Base-by-base conservation (phyloP, 495 filamentous ascomycete species). In the Hyaloscypha bicolor region DNA sequence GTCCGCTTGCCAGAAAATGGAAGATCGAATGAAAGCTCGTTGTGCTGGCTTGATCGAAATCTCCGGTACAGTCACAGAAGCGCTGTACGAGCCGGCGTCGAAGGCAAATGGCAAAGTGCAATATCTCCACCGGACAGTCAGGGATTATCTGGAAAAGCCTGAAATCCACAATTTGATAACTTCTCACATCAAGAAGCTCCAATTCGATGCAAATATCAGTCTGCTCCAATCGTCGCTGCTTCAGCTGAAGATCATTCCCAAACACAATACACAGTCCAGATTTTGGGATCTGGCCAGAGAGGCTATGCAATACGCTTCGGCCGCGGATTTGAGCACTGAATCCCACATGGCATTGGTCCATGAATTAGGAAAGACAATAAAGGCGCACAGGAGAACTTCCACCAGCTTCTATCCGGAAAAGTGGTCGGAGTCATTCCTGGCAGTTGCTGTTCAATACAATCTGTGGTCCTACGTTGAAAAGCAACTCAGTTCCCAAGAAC, bases 21-120 rank as follows among this genome's bases (percentile, higher is more conserved):
- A 56, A 14, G n/a, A 37, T 52, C 65, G 31, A 16, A 16, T 66
- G 9, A 66, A 21, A 35, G 31, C 64, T 21, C 16, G 64, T 9
- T 66, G 64, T 53, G 64, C 55, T 21, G 30, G 64, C 29, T 51
- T 66, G 39, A 22, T 66, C 4, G 64, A 60, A 66, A 55, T 66
- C 32, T n/a, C 21, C 22, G 45, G 42, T 4, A 33, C 19, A 16
- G 42, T 48, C 11, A 48, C 42, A 48, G 42, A 48, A 16, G 42
- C 6, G 8, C 16, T 48, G 42, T 48, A 48, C 42, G 42, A 48
- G 11, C 21, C 53, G 2, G 9, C 30, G 0, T 32, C 16, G 21
- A 52, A 45, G 52, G 32, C 56, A 9, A 52, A 21, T 14, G 42
- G 11, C 33, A 37, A 21, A 16, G 65, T 67, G 21, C 9, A 56